Evolutionary conservation across 176 grass and related monocot genomes (phyloP).

Genomic region (Oryza nivara): DNA sequence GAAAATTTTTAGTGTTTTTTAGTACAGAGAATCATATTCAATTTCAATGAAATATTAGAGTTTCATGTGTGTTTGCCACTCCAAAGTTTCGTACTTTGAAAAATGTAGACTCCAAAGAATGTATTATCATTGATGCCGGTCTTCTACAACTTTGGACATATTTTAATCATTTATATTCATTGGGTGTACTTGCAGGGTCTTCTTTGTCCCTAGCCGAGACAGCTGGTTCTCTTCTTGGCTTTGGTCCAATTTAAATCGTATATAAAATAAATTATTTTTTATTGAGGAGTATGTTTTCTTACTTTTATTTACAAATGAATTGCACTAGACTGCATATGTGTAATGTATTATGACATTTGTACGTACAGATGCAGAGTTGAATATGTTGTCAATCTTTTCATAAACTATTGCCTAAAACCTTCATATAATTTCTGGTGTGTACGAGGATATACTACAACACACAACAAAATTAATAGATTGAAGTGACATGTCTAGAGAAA

Average conservation of each 20-base stretch:
- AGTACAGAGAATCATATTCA: background rate
- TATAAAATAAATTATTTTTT: background rate
- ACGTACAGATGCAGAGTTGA: background rate
- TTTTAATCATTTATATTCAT: background rate
- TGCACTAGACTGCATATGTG: background rate
- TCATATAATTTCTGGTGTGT: background rate
- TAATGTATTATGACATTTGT: background rate
- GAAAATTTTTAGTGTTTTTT: background rate
- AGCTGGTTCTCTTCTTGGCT: background rate
- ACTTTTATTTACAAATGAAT: background rate
- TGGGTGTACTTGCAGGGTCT: background rate
- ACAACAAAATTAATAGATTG: background rate
- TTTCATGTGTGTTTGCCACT: background rate
- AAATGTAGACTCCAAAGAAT: background rate
- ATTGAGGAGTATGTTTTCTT: background rate
- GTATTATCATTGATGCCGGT: background rate
- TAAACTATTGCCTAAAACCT: background rate
- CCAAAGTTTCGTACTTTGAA: background rate
- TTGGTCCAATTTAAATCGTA: background rate
- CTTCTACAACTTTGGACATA: background rate
- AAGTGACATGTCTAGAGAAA: background rate
- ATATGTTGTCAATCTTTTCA: slow-evolving; percentile 13
- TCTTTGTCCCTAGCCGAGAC: background rate
- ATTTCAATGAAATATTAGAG: background rate
- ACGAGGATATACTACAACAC: background rate